Percentiles rank a stretch among this genome's conserved stretches.
Conservation (phyloP, 371 early-diverging fungal genomes). For the Smittium mucronatum region DNA sequence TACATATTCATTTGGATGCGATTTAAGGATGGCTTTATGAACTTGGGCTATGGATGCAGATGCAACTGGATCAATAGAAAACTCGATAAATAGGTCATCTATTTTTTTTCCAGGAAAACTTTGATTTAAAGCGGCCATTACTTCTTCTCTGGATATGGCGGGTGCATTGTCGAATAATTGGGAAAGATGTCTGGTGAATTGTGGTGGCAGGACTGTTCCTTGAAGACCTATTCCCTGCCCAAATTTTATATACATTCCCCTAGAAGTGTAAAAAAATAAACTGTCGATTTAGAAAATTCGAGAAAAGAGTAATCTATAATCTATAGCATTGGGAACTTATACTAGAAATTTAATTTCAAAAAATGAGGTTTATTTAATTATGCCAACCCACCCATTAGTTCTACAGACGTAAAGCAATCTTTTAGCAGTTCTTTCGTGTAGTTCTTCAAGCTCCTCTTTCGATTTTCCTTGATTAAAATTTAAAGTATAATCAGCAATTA, state of each 20-base stretch:
- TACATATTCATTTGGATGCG: constrained; percentile 33
- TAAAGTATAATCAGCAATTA: constrained; percentile 52
- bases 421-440: constrained; percentile 55
- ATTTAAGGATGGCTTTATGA: constrained; percentile 65
- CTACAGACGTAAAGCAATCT: constrained; percentile 66
- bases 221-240: constrained; percentile 79
- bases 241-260: constrained; percentile 77
- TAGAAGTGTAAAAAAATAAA: neutral
- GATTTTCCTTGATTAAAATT: constrained; percentile 44
- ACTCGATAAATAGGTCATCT: constrained; percentile 36
- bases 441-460: constrained; percentile 33
- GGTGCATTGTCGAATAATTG: constrained; percentile 76
- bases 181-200: constrained; percentile 54
- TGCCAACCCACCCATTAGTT: constrained; percentile 46
- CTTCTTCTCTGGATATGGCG: constrained; percentile 45
- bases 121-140: constrained; percentile 51
- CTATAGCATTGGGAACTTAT: too few relatives aligned
- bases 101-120: constrained; percentile 19
- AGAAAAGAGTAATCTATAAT: too few relatives aligned
- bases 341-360: too few relatives aligned
- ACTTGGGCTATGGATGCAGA: constrained; percentile 92
- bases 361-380: neutral
- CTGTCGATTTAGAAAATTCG: too few relatives aligned
- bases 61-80: constrained; percentile 59
- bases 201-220: constrained; percentile 58